phyloP scores from a whole-genome alignment of 805 yeast genomes.

The Ogataea haglerorum region DNA sequence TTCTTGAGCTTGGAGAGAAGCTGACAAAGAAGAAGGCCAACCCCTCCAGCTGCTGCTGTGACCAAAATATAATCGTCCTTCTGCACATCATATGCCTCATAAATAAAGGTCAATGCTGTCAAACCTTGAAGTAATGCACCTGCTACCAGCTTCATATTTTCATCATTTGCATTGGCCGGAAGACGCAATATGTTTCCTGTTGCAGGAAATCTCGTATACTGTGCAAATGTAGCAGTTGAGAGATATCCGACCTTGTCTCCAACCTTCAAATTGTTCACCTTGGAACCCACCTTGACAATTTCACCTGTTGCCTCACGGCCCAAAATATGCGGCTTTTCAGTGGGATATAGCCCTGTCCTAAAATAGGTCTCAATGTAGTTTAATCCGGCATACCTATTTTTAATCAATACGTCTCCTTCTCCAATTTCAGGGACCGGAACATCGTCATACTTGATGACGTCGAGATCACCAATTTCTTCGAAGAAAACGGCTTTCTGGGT shows the following conservation, averaged over 20 bases:
- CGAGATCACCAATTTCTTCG: conserved; percentile 55
- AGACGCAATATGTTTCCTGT: conserved; percentile 43
- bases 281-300: conserved; percentile 60
- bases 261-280: conserved; percentile 50
- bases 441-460: conserved; percentile 56
- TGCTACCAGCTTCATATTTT: conserved; percentile 51
- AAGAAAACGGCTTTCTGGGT: conserved; percentile 55
- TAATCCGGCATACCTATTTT: conserved; percentile 74
- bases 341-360: conserved; percentile 73
- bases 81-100: conserved; percentile 63
- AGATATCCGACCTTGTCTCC: conserved; percentile 73
- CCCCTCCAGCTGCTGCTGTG: conserved; percentile 97
- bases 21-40: conserved; percentile 71
- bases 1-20: conserved; percentile 53
- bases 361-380: conserved; percentile 83
- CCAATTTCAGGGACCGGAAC: conserved; percentile 56
- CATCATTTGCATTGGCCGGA: conserved; percentile 46
- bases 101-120: conserved; percentile 70
- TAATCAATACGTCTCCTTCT: conserved; percentile 60
- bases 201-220: conserved; percentile 54
- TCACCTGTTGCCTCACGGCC: conserved; percentile 74
- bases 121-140: conserved; percentile 68
- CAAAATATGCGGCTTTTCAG: conserved; percentile 54
- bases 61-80: conserved; percentile 70
- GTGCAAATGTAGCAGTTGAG: conserved; percentile 60